These are phyloP conservation scores for Magnolia kwangsiensis DNA, from an alignment of 164 flowering plant species.

Conservation along the genomic window DNA sequence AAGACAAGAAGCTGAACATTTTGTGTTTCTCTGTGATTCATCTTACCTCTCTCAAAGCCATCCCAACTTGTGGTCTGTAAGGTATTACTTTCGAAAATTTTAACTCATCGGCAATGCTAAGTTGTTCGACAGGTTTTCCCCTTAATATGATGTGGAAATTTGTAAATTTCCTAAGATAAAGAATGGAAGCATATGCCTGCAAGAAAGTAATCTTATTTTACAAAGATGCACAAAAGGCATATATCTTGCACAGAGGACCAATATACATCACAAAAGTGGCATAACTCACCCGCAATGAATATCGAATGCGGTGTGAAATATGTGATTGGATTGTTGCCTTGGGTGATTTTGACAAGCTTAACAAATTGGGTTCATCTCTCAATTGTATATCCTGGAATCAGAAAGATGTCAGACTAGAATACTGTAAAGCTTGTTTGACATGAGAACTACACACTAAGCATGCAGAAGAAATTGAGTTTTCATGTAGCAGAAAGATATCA, in stretches of 20 bases:
- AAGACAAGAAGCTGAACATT: not conserved
- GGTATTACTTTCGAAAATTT: constrained; percentile 34
- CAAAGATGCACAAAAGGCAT: not conserved
- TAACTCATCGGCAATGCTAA: constrained; percentile 60
- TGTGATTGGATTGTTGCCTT: constrained; percentile 48
- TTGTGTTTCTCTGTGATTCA: not conserved
- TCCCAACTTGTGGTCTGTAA: constrained; percentile 68
- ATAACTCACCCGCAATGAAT: constrained; percentile 66
- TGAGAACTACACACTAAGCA: not conserved
- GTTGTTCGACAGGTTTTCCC: constrained; percentile 80
- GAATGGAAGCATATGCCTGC: constrained; percentile 84
- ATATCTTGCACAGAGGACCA: not conserved
- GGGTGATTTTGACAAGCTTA: constrained; percentile 22
- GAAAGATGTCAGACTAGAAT: not conserved
- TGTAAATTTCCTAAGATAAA: constrained; percentile 67
- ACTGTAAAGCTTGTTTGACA: not conserved
- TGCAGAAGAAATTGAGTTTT: constrained; percentile 10
- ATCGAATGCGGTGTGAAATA: constrained; percentile 69
- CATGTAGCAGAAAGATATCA: constrained; percentile 37
- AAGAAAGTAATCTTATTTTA: constrained; percentile 6
- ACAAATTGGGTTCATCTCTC: constrained; percentile 65
- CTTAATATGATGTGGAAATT: constrained; percentile 69
- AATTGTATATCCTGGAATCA: constrained; percentile 68
- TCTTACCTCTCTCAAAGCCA: constrained; percentile 51
- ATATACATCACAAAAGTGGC: not conserved